Evolutionary conservation across 83 land plant genomes (phyloP), one percentile per base, ranked within the genome.

Genomic region (Thuja plicata): DNA sequence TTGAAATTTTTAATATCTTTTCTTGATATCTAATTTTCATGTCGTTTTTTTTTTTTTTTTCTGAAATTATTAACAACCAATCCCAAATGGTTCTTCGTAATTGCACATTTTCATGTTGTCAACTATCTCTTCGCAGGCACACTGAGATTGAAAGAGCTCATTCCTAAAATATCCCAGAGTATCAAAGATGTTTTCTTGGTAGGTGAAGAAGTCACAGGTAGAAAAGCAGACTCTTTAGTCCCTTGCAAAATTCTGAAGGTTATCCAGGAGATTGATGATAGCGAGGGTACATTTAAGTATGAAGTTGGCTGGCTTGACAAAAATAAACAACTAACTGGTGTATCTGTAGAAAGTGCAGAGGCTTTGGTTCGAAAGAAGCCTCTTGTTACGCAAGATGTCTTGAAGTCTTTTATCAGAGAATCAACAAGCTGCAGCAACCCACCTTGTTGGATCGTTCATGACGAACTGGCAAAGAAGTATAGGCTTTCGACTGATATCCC

Each of bases 381-480:
- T 12, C 99, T 99, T 57, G 92, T 95, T 88, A 93, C 94, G 37
- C 92, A 93, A 89, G 89, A 89, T 13, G 57, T 96, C 83, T 85
- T 97, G 38, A 97, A 93, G 88, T 92, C 96, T 32, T 97, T 98
- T 89, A 93, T 98, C 52, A 90, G 96, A 50, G 96, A 97, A 86
- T 97, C 99, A 77, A 95, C 98, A 13, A 91, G 88, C 48, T 92
- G 92, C 81, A 96, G 90, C 87, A 57, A 92, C 52, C 97, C 97
- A 52, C 97, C 97, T 35, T 98, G 98, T 30, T 98, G 98, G 99
- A 89, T 94, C 45, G 93, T 98, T 81, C 94, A 93, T 88, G 94
- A 98, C 6, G 92, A 93, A 46, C 91, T 96, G 88, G 95, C 99
- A 62, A 88, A 87, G 38, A 91, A 95, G 88, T 91, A 95, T 92